These are phyloP conservation scores for Rhodotorula graminis DNA, from an alignment of 768 basidiomycete species.

Conservation along the genomic window DNA sequence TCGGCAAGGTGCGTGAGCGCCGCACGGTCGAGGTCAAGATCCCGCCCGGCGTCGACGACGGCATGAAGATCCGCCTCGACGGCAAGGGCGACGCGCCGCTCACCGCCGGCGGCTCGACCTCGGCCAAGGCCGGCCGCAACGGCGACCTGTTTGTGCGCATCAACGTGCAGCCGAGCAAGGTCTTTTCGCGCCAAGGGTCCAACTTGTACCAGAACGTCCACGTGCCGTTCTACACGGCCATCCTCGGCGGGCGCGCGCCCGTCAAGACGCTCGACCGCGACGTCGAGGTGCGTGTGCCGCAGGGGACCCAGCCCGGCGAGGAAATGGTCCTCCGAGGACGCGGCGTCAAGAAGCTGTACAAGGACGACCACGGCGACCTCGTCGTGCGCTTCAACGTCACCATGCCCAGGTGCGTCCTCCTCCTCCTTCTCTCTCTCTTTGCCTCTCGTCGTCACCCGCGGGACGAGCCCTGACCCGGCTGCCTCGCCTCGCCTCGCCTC, in stretches of 20 bases:
- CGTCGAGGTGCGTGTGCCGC: slow-evolving; percentile 85
- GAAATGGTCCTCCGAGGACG: slow-evolving; percentile 89
- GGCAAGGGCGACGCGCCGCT: slow-evolving; percentile 74
- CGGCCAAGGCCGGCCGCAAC: slow-evolving; percentile 59
- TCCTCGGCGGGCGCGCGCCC: slow-evolving; percentile 86
- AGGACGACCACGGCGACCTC: slow-evolving; percentile 72
- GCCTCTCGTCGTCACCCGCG: neutral
- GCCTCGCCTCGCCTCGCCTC: neutral
- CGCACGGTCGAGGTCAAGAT: slow-evolving; percentile 75
- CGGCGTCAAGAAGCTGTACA: slow-evolving; percentile 66
- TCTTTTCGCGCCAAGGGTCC: slow-evolving; percentile 82
- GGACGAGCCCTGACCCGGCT: neutral
- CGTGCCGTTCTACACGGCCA: slow-evolving; percentile 82
- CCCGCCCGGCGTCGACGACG: slow-evolving; percentile 88
- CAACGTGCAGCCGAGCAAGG: slow-evolving; percentile 72
- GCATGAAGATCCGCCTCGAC: slow-evolving; percentile 79
- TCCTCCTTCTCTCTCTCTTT: neutral
- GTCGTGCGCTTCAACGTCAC: slow-evolving; percentile 82
- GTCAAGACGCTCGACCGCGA: slow-evolving; percentile 94
- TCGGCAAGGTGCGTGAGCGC: slow-evolving; percentile 77
- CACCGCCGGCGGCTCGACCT: slow-evolving; percentile 50
- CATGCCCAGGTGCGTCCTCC: slow-evolving; percentile 71
- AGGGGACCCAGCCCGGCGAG: slow-evolving; percentile 92
- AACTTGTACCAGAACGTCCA: slow-evolving; percentile 84
- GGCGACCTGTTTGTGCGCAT: slow-evolving; percentile 87